Evolutionary conservation across 2,329 filamentous ascomycete species (phyloP), one percentile per base, ranked within the genome.

Genomic region (Mollisia scopiformis): DNA sequence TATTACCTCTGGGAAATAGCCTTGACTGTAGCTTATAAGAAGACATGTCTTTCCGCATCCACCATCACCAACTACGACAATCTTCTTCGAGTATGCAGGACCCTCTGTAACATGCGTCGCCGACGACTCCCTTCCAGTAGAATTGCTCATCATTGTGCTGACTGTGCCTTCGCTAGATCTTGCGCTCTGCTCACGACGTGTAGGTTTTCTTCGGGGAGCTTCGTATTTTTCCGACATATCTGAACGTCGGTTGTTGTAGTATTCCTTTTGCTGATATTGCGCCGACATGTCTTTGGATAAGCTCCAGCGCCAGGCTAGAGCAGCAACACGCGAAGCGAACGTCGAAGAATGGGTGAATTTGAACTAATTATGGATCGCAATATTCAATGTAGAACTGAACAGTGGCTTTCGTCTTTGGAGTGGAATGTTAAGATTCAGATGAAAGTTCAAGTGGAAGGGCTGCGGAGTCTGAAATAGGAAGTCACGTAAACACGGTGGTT

Each of bases 41-140:
- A 99, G 82, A 81, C 95, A 99, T 8, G 95, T 99, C 87, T 99
- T 99, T 72, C 95, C 95, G 78, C 95, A 99, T 65, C 95, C 95
- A 71, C 95, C 95, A 77, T 99, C 95, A 65, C 95, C 95, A 49
- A 99, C 95, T 55, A 99, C 95, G 47, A 99, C 95, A 75, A 99
- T 95, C 84, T 99, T 99, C 84, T 99, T 99, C 69, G 94, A 98
- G 79, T 95, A 97, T 59, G 92, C 86, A 3, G 94, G 93, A 25
- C 91, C 92, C 74, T 96, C 92, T 53, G 94, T 97, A 77, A 94
- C 86, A 76, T 92, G 88, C 56, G 94, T 97, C 63, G 84, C 88
- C 62, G 90, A 86, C 51, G 91, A 93, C 76, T 93, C 88, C 73
- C 88, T 84, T 70, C 89, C 89, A 53, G 87, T 90, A 55, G 80